Evolutionary conservation across 1,284 basidiomycete genomes (phyloP).

Genomic region (Tylopilus orsonianus): DNA sequence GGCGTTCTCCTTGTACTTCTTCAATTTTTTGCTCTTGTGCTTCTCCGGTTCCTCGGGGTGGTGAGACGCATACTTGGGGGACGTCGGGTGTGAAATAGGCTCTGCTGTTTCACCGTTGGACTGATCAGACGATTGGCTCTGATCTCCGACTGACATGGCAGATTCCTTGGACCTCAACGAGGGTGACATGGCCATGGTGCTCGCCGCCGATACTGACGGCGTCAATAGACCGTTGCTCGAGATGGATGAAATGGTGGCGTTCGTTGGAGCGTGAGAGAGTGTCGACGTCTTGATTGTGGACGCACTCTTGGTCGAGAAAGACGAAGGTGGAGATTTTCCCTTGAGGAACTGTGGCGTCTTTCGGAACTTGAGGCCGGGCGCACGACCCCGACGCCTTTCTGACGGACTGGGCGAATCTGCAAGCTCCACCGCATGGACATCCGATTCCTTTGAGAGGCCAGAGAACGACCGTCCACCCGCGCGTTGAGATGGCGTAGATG

Average conservation of each 20-base stretch:
- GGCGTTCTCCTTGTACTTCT: slow-evolving; percentile 79
- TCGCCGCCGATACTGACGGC: slow-evolving; percentile 54
- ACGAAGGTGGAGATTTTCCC: slow-evolving; percentile 63
- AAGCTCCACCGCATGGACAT: slow-evolving; percentile 33
- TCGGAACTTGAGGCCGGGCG: slow-evolving; percentile 66
- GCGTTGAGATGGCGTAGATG: slow-evolving; percentile 57
- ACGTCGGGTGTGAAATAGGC: slow-evolving; percentile 20
- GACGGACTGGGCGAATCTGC: slow-evolving; percentile 47
- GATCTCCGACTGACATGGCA: slow-evolving; percentile 63
- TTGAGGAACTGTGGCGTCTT: slow-evolving; percentile 71
- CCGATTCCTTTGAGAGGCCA: slow-evolving; percentile 56
- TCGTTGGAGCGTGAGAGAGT: slow-evolving; percentile 46
- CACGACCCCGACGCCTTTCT: slow-evolving; percentile 64
- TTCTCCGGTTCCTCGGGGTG: slow-evolving; percentile 48
- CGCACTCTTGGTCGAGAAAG: slow-evolving; percentile 50
- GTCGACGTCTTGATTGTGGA: slow-evolving; percentile 40
- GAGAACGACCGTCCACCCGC: slow-evolving; percentile 50
- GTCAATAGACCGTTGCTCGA: slow-evolving; percentile 54
- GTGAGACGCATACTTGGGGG: slow-evolving; percentile 30
- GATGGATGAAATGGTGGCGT: slow-evolving; percentile 46
- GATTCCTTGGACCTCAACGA: slow-evolving; percentile 81
- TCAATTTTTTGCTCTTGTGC: slow-evolving; percentile 67
- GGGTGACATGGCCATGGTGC: slow-evolving; percentile 47
- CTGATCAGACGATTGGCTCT: slow-evolving; percentile 68
- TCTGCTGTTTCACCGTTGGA: slow-evolving; percentile 53